phyloP scores from a whole-genome alignment of 1,139 yeast species.

The Yamadazyma triangularis region DNA sequence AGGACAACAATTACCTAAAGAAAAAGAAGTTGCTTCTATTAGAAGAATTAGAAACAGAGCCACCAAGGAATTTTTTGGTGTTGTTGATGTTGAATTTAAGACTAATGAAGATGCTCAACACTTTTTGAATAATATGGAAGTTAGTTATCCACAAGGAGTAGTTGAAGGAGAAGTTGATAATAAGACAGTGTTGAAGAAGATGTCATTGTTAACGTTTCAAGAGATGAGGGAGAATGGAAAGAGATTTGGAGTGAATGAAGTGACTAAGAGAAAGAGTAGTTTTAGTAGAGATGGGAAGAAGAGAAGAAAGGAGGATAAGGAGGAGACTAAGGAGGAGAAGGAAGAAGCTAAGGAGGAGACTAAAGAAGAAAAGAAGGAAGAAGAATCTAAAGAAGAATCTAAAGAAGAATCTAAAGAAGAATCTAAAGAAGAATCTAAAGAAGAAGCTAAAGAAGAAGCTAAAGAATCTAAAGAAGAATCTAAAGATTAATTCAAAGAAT shows the following conservation, averaged over 20 bases:
- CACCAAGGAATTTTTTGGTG: conserved; percentile 73
- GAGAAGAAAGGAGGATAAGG: conserved; percentile 7
- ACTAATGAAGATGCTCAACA: conserved; percentile 67
- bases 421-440: neutral
- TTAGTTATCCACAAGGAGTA: conserved; percentile 55
- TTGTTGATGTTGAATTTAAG: conserved; percentile 83
- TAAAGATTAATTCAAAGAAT: too few relatives aligned
- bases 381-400: conserved; percentile 8
- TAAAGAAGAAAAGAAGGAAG: conserved; percentile 2
- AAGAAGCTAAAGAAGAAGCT: too few relatives aligned
- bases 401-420: conserved; percentile 2
- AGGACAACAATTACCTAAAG: conserved; percentile 33
- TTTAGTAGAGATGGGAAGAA: conserved; percentile 25
- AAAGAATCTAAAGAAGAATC: too few relatives aligned
- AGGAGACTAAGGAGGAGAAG: conserved; percentile 9
- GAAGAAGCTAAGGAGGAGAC: conserved; percentile 8
- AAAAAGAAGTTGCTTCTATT: conserved; percentile 31
- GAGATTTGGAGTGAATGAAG: conserved; percentile 48
- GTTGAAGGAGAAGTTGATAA: conserved; percentile 47
- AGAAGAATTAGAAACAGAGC: conserved; percentile 54
- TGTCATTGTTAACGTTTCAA: conserved; percentile 47
- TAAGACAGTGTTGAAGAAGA: conserved; percentile 40
- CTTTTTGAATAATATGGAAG: conserved; percentile 53
- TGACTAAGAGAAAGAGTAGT: conserved; percentile 47
- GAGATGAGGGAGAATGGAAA: conserved; percentile 48